Base-by-base conservation (phyloP, 108 stramenopile genomes). In the Halocafeteria seosinensis region DNA sequence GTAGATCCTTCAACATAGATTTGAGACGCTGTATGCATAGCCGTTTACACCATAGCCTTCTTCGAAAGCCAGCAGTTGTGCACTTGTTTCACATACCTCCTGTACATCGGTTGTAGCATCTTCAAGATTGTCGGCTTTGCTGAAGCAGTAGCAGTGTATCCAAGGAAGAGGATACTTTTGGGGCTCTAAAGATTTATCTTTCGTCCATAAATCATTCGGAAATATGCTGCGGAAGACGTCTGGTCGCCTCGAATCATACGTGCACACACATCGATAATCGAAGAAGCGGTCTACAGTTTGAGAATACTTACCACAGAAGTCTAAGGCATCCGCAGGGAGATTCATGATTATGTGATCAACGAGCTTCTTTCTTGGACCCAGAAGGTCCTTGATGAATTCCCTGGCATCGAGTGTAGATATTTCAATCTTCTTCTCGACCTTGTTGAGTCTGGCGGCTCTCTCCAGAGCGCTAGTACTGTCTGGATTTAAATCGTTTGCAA, bases 401-500 rank as follows among this genome's bases (percentile, higher is more conserved):
- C 92, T 71, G 23, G 80, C 95, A 79, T 92, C 91, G 73, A 85
- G 65, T 62, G 92, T 94, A 76, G 81, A 88, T 28, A 76, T 50
- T 52, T 26, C 34, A 33, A 81, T 34, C 30, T 75, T 58, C 21
- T 71, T 50, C 29, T 53, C 62, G 67, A 87, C 86, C 67, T 87
- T 87, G 83, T 94, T 97, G 31, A 67, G 52, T 32, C 70, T 64
- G 1, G 82, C 77, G 73, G 94, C 94, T 26, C 63, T 69, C 51
- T 81, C 61, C 0, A 97, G 75, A 59, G 86, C 87, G 35, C 78
- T 50, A 72, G 73, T 84, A 24, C 85, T 89, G 4, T 62, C 62
- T 3, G 95, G 92, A 69, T 94, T 94, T 47, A 94, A 80, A 62
- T 98, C 95, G 73, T 94, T 97, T 35, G 91, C 92, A 3, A 82